These are phyloP conservation scores for Aspergillus biplanus DNA, from an alignment of 495 filamentous ascomycete genomes.

Conservation along the genomic window DNA sequence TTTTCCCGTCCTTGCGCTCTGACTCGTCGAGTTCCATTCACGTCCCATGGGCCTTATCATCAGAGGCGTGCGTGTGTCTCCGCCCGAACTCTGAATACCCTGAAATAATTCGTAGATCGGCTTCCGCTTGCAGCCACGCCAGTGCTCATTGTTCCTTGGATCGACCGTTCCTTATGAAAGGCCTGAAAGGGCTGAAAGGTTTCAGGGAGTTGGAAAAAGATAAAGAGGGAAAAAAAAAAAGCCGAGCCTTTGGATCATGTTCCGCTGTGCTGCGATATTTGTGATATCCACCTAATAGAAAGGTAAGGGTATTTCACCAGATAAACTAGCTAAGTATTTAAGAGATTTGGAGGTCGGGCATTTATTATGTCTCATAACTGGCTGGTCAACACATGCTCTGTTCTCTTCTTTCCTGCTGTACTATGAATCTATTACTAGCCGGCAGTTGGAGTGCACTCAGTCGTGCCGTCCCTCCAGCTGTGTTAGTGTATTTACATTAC, in stretches of 20 bases:
- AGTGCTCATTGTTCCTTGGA: constrained; percentile 25
- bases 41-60: constrained; percentile 33
- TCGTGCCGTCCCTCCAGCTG: too few species aligned
- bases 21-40: constrained; percentile 38
- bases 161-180: constrained; percentile 16
- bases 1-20: constrained; percentile 34
- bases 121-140: constrained; percentile 30
- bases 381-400: neutral
- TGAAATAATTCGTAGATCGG: constrained; percentile 31
- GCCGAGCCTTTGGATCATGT: too few species aligned
- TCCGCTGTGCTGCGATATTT: too few species aligned
- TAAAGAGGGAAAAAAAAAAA: constrained; percentile 12
- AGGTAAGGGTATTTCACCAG: too few species aligned
- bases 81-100: constrained; percentile 20
- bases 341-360: too few species aligned
- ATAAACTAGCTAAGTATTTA: too few species aligned
- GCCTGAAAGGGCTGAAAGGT: constrained; percentile 8
- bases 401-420: neutral
- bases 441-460: too few species aligned
- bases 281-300: too few species aligned
- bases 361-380: too few species aligned
- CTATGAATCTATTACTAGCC: too few species aligned
- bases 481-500: constrained; percentile 15
- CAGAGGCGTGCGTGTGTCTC: constrained; percentile 28
- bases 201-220: constrained; percentile 19